These are phyloP conservation scores for Rutstroemia sp. DNA, from an alignment of 2,329 filamentous ascomycete species.

Conservation along the genomic window DNA sequence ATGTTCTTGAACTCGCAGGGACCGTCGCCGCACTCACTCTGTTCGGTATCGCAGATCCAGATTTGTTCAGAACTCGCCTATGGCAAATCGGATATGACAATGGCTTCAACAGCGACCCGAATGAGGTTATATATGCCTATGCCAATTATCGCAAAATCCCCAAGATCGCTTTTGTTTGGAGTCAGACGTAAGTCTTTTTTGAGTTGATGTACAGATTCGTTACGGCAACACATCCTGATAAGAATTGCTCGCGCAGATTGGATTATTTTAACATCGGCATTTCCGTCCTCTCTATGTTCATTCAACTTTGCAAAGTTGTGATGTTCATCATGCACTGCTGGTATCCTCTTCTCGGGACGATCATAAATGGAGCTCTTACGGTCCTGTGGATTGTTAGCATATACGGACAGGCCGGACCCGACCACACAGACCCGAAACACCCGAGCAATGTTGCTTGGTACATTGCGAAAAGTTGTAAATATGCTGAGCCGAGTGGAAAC, in stretches of 20 bases:
- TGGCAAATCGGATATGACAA: constrained; percentile 67
- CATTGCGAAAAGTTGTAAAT: constrained; percentile 59
- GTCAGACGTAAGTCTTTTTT: constrained; percentile 50
- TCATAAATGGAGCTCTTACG: constrained; percentile 50
- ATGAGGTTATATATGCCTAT: constrained; percentile 62
- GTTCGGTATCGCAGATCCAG: constrained; percentile 65
- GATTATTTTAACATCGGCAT: constrained; percentile 72
- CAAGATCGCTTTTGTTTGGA: constrained; percentile 64
- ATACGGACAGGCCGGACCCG: constrained; percentile 65
- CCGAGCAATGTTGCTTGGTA: constrained; percentile 66
- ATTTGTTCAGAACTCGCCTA: constrained; percentile 63
- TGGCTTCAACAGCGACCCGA: constrained; percentile 68
- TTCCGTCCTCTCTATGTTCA: constrained; percentile 67
- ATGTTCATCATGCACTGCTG: constrained; percentile 65
- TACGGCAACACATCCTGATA: background rate
- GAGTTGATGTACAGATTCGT: background rate
- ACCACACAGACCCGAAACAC: constrained; percentile 58
- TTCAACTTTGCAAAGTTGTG: constrained; percentile 63
- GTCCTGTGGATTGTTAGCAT: constrained; percentile 59
- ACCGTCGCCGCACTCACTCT: constrained; percentile 61
- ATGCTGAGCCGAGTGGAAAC: constrained; percentile 46
- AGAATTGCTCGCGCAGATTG: constrained; percentile 42
- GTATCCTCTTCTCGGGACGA: constrained; percentile 55
- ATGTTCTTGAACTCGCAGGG: constrained; percentile 58
- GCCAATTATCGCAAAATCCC: constrained; percentile 61